Evolutionary conservation across 2,329 filamentous ascomycete species (phyloP).

Genomic region (Monilinia laxa): DNA sequence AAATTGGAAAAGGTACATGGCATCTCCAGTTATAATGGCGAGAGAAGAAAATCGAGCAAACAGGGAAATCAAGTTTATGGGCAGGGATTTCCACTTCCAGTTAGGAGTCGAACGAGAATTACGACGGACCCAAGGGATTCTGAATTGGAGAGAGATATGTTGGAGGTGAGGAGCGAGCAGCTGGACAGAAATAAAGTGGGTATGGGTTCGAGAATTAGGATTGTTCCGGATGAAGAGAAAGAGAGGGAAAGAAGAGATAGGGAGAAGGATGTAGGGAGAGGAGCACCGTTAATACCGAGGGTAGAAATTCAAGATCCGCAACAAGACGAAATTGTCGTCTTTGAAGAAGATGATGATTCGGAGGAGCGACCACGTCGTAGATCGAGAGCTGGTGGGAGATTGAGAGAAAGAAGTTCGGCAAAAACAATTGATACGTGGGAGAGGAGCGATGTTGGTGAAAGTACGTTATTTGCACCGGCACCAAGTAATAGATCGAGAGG

Average conservation of each 20-base stretch:
- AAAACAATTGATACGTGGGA: constrained; percentile 18
- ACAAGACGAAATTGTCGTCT: constrained; percentile 11
- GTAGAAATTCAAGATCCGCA: constrained; percentile 7
- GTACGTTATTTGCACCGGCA: neutral
- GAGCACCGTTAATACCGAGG: neutral
- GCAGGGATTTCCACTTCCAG: neutral
- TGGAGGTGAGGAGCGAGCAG: constrained; percentile 19
- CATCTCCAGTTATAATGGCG: constrained; percentile 1
- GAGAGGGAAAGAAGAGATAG: constrained; percentile 1
- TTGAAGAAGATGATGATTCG: constrained; percentile 5
- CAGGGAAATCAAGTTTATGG: neutral
- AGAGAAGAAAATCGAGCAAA: constrained; percentile 14
- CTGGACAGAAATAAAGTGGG: constrained; percentile 6
- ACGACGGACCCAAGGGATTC: constrained; percentile 3
- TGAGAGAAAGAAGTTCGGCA: constrained; percentile 2
- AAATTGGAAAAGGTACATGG: constrained; percentile 14
- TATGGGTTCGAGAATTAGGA: constrained; percentile 16
- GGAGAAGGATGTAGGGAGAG: neutral
- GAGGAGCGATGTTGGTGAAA: constrained; percentile 7
- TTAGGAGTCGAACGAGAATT: constrained; percentile 7
- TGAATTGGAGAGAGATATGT: constrained; percentile 11
- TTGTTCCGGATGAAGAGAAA: neutral
- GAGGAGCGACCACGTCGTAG: constrained; percentile 5
- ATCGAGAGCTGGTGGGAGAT: neutral
- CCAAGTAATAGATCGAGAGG: constrained; percentile 4